Base-by-base conservation (phyloP, 2,329 filamentous ascomycete genomes). In the Rosellinia necatrix region DNA sequence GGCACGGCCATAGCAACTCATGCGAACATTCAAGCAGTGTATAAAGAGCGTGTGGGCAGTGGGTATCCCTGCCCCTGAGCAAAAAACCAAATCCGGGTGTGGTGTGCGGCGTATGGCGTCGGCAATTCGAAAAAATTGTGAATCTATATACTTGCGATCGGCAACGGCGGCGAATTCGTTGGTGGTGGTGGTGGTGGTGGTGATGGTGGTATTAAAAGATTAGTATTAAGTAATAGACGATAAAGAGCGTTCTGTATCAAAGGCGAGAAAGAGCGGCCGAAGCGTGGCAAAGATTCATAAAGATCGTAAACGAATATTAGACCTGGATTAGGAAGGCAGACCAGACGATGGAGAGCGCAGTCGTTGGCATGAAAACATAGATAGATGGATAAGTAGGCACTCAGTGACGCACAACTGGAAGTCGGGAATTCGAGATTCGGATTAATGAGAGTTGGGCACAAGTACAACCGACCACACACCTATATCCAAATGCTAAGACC, bases 401-500 rank as follows among this genome's bases (percentile, higher is more conserved):
- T 57, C 48, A 42, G 59, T 58, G 57, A 59, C 44, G 62, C 57
- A 61, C n/a, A n/a, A n/a, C n/a, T n/a, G n/a, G 58, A 64, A 61
- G 49, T 61, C 60, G 59, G 50, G 53, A 59, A 55, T 56, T 64
- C 24, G 61, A 53, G 60, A 59, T 58, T 63, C 50, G 56, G 58
- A 62, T 50, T 59, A 64, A 49, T 62, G 59, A 59, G 56, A 59
- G 60, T 53, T 60, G 53, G 44, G 59, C 58, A 56, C 62, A 64
- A 41, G 59, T 59, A 56, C 62, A 64, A 41, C 37, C 49, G 49
- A 55, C 49, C 13, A 34, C 57, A 34, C 57, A 48, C 50, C 59
- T 53, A 56, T 62, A 59, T 61, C 55, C 53, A 58, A 60, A 65
- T 58, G 59, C 61, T 59, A 64, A 57, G 64, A 61, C 60, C 65